Evolutionary conservation across 1,139 yeast genomes (phyloP).

Genomic region (Entelexis paramagnoliae): DNA sequence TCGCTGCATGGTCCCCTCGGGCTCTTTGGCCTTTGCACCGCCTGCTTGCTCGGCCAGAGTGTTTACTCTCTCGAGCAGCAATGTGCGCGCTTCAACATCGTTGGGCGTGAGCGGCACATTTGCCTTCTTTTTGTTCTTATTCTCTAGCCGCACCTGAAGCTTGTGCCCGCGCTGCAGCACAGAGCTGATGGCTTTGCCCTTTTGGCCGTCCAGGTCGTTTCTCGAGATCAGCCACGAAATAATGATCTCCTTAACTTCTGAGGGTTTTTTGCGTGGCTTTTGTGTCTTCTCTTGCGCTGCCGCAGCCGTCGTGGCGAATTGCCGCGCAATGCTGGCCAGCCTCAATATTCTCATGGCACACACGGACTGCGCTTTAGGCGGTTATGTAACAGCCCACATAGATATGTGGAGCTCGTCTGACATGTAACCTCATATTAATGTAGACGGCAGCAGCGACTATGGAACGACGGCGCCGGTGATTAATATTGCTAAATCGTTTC

Average conservation of each 20-base stretch:
- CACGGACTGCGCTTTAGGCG: too few species aligned
- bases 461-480: too few species aligned
- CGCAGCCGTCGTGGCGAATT: background rate
- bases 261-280: slow-evolving; percentile 15
- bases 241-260: slow-evolving; percentile 29
- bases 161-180: slow-evolving; percentile 29
- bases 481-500: too few species aligned
- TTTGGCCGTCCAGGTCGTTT: slow-evolving; percentile 31
- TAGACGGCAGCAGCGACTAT: background rate
- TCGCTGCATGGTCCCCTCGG: slow-evolving; percentile 25
- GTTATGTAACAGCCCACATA: background rate
- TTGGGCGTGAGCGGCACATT: slow-evolving; percentile 26
- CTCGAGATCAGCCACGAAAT: slow-evolving; percentile 31
- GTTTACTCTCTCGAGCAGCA: slow-evolving; percentile 26
- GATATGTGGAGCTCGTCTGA: too few species aligned
- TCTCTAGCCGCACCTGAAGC: slow-evolving; percentile 26
- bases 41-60: slow-evolving; percentile 28
- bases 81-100: slow-evolving; percentile 29
- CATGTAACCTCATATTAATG: too few species aligned
- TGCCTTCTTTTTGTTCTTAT: slow-evolving; percentile 24
- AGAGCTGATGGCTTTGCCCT: slow-evolving; percentile 31
- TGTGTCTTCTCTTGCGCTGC: background rate
- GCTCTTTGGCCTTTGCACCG: slow-evolving; percentile 23
- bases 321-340: background rate
- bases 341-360: background rate